These are phyloP conservation scores for Diutina mesorugosa DNA, from an alignment of 1,139 yeast genomes.

Conservation along the genomic window DNA sequence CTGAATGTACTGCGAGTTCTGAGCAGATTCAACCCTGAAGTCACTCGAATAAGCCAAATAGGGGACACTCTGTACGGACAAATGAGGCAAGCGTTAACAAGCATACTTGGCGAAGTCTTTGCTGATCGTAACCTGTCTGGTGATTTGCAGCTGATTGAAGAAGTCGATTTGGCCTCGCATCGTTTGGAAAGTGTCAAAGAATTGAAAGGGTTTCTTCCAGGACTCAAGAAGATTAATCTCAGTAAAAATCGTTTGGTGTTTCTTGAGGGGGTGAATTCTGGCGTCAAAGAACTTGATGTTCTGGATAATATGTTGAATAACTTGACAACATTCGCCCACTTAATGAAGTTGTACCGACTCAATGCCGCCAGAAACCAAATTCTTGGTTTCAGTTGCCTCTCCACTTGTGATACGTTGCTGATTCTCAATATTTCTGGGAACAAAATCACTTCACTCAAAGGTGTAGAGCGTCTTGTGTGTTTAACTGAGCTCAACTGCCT, in stretches of 20 bases:
- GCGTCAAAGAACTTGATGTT: neutral
- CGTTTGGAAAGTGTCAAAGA: neutral
- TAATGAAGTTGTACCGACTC: neutral
- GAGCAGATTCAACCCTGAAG: neutral
- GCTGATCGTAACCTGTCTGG: neutral
- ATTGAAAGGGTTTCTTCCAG: neutral
- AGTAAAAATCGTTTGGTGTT: neutral
- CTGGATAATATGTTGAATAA: neutral
- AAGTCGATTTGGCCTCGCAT: neutral
- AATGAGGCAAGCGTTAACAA: neutral
- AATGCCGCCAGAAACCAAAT: neutral
- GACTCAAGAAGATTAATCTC: neutral
- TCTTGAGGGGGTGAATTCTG: neutral
- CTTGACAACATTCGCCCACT: neutral
- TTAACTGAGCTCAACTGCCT: slow-evolving; percentile 29
- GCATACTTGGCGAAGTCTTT: neutral
- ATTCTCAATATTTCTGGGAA: slow-evolving; percentile 21
- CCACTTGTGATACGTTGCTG: slow-evolving; percentile 11
- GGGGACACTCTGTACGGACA: neutral
- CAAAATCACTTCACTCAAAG: slow-evolving; percentile 18
- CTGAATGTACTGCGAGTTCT: neutral
- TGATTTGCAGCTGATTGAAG: neutral
- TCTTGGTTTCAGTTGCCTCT: neutral
- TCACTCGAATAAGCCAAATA: neutral
- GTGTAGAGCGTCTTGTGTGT: slow-evolving; percentile 26